phyloP scores from a whole-genome alignment of 2,329 filamentous ascomycete genomes.

The Ophiosphaerella korrae region DNA sequence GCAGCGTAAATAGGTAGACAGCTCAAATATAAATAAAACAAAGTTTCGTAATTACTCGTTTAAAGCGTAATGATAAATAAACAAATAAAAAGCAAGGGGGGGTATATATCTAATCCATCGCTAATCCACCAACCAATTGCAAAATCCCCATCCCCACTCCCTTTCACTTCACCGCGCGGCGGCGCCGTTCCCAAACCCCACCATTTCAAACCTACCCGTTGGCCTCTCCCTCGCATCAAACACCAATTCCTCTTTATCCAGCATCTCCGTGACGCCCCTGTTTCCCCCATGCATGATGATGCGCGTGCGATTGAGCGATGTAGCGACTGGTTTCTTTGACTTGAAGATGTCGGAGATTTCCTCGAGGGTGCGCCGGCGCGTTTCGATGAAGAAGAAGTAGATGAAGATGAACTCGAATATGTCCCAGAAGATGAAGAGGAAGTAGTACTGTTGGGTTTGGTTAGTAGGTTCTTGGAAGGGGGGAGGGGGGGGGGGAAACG shows the following conservation, averaged over 20 bases:
- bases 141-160: no score
- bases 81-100: not conserved
- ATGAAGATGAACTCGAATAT: constrained; percentile 49
- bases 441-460: constrained; percentile 39
- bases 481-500: constrained; percentile 6
- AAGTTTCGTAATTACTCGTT: not conserved
- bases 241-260: constrained; percentile 33
- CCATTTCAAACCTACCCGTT: constrained; percentile 13
- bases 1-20: no score
- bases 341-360: constrained; percentile 53
- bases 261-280: constrained; percentile 36
- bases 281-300: constrained; percentile 38
- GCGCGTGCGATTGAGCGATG: constrained; percentile 34
- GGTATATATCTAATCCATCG: not conserved
- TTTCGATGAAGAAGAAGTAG: constrained; percentile 46
- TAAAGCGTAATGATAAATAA: not conserved
- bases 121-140: not conserved
- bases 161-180: not conserved
- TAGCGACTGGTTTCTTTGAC: constrained; percentile 47
- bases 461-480: constrained; percentile 5
- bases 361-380: constrained; percentile 51
- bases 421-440: constrained; percentile 51
- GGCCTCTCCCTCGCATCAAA: constrained; percentile 11
- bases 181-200: constrained; percentile 9
- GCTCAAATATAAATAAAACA: no score